A percentile compares a stretch with the other conserved stretches of the same genome.
These are phyloP conservation scores for Lachancea lanzarotensis DNA, from an alignment of 805 yeast species.

Conservation along the genomic window DNA sequence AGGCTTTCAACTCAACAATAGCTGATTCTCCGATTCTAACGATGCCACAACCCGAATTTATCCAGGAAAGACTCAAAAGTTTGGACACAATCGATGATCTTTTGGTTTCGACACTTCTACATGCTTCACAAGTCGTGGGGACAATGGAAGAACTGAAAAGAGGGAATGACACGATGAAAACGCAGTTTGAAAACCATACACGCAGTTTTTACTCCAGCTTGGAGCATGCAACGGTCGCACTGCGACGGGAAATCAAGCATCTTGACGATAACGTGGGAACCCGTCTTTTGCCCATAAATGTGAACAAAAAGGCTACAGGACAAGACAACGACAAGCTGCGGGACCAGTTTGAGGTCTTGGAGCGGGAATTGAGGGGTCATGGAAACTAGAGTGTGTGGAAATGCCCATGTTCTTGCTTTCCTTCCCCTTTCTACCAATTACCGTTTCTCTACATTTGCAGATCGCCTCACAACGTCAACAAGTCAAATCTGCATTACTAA, in stretches of 20 bases:
- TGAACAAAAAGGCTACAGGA: constrained; percentile 29
- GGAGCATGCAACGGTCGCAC: constrained; percentile 18
- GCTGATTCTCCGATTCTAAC: background rate
- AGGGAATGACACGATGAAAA: constrained; percentile 25
- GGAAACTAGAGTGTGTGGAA: background rate
- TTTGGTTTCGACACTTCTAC: constrained; percentile 23
- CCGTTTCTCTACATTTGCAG: too few species aligned
- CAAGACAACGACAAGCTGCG: constrained; percentile 30
- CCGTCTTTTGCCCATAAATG: constrained; percentile 27
- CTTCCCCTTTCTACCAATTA: too few species aligned
- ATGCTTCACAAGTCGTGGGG: constrained; percentile 28
- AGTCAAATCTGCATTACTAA: too few species aligned
- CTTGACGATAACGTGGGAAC: constrained; percentile 29
- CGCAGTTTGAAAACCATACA: constrained; percentile 27
- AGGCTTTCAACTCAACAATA: too few species aligned
- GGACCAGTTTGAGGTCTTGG: constrained; percentile 22
- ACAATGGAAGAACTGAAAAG: constrained; percentile 28
- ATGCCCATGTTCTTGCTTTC: background rate
- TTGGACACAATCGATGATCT: constrained; percentile 24
- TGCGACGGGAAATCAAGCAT: constrained; percentile 24
- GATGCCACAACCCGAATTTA: constrained; percentile 28
- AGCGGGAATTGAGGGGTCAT: constrained; percentile 6
- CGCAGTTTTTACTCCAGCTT: constrained; percentile 22
- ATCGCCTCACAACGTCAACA: too few species aligned
- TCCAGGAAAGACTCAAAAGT: constrained; percentile 26